Evolutionary conservation across 2,329 filamentous ascomycete genomes (phyloP).

Genomic region (Apiospora kogelbergensis): DNA sequence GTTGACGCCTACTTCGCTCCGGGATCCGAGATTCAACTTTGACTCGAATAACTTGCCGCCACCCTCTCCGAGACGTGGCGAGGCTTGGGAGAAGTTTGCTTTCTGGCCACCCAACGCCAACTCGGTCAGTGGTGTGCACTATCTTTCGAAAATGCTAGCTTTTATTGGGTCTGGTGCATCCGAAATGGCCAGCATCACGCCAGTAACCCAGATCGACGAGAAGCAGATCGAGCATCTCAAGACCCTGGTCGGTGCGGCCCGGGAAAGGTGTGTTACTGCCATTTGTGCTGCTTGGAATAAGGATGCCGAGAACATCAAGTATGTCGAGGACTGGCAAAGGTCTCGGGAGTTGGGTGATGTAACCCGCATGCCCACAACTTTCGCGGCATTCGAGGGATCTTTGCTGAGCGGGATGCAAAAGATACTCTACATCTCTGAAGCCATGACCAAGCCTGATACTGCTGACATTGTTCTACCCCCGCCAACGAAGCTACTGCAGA

Average conservation of each 20-base stretch:
- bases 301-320: constrained; percentile 89
- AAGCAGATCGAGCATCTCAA: constrained; percentile 71
- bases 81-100: constrained; percentile 88
- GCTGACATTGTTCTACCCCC: constrained; percentile 82
- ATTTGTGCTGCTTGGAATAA: constrained; percentile 90
- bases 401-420: constrained; percentile 88
- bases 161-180: constrained; percentile 84
- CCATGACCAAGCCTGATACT: constrained; percentile 70
- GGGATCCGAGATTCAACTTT: constrained; percentile 76
- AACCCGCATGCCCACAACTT: constrained; percentile 86
- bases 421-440: constrained; percentile 89
- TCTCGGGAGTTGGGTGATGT: constrained; percentile 80
- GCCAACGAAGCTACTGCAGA: constrained; percentile 81
- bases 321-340: constrained; percentile 90
- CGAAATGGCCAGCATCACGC: constrained; percentile 76
- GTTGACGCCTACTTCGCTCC: constrained; percentile 55
- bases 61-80: constrained; percentile 74
- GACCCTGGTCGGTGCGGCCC: constrained; percentile 70
- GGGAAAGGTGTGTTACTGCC: constrained; percentile 83
- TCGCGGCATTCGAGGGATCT: constrained; percentile 80
- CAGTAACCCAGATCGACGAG: constrained; percentile 57
- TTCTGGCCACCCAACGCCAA: constrained; percentile 97
- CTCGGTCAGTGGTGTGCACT: constrained; percentile 87
- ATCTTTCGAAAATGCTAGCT: constrained; percentile 77
- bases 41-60: constrained; percentile 76